phyloP scores from a whole-genome alignment of 208 protist species.

The Entamoeba histolytica region DNA sequence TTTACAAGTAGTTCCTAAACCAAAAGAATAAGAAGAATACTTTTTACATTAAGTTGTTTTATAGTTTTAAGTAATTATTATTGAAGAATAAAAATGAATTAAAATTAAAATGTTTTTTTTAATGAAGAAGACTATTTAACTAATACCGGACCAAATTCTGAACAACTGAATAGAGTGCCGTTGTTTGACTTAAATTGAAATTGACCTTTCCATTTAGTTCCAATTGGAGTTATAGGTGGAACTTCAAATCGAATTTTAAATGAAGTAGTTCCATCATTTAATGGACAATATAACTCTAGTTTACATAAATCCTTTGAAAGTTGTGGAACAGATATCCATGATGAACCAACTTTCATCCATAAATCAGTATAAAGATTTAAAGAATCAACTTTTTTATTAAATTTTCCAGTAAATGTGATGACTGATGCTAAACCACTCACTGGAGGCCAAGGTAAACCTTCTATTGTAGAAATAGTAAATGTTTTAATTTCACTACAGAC shows the following conservation, averaged over 20 bases:
- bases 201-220: background rate
- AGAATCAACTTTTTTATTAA: background rate
- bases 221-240: background rate
- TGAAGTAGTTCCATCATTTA: background rate
- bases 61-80: no score
- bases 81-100: no score
- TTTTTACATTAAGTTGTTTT: no score
- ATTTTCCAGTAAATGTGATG: background rate
- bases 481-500: no score
- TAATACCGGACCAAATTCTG: no score
- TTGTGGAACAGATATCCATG: background rate
- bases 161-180: no score
- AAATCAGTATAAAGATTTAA: background rate
- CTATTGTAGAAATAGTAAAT: background rate
- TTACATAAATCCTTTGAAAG: background rate
- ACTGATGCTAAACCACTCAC: background rate
- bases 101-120: no score
- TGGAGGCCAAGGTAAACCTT: background rate
- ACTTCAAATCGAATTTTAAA: background rate
- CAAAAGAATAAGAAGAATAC: no score
- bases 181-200: no score
- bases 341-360: no score
- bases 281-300: background rate
- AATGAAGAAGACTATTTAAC: no score
- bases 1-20: background rate